phyloP scores from a whole-genome alignment of 2,329 filamentous ascomycete genomes.

The Madurella fahalii region DNA sequence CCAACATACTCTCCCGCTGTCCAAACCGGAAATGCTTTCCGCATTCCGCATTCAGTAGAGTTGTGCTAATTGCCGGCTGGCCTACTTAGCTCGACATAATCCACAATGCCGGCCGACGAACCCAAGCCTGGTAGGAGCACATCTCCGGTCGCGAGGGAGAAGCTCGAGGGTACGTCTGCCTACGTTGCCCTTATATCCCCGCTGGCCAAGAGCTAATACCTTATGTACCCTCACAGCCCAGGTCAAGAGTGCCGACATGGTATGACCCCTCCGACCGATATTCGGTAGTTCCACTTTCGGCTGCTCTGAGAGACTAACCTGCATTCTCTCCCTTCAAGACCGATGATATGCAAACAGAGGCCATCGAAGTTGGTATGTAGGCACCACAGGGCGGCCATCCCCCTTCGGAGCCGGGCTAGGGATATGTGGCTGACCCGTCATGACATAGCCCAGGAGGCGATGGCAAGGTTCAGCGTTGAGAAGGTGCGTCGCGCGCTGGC shows the following conservation, averaged over 20 bases:
- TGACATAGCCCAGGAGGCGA: conserved; percentile 55
- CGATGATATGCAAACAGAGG: conserved; percentile 95
- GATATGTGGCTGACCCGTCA: conserved; percentile 12
- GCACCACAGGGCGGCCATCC: not conserved
- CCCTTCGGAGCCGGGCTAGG: not conserved
- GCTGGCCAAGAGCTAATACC: conserved; percentile 11
- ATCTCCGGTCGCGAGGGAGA: conserved; percentile 58
- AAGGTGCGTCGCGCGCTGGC: conserved; percentile 41
- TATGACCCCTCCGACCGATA: conserved; percentile 42
- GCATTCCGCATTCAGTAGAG: not conserved
- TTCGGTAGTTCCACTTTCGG: conserved; percentile 9
- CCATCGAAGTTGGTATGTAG: conserved; percentile 85
- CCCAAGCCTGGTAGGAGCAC: conserved; percentile 30
- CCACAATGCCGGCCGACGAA: conserved; percentile 31
- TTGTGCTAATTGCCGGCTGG: conserved; percentile 1
- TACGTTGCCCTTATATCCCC: not conserved
- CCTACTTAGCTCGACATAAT: not conserved
- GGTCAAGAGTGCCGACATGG: conserved; percentile 98
- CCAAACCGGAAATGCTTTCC: not conserved
- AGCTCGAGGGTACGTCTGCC: conserved; percentile 63
- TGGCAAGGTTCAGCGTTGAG: conserved; percentile 60
- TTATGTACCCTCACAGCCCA: conserved; percentile 59
- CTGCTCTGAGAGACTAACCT: conserved; percentile 15
- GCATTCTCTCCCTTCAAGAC: conserved; percentile 51
- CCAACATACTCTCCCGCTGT: not conserved